Percentiles rank a stretch among this genome's conserved stretches.
These are phyloP conservation scores for Dendrothele bispora DNA, from an alignment of 768 basidiomycete species.

Conservation along the genomic window DNA sequence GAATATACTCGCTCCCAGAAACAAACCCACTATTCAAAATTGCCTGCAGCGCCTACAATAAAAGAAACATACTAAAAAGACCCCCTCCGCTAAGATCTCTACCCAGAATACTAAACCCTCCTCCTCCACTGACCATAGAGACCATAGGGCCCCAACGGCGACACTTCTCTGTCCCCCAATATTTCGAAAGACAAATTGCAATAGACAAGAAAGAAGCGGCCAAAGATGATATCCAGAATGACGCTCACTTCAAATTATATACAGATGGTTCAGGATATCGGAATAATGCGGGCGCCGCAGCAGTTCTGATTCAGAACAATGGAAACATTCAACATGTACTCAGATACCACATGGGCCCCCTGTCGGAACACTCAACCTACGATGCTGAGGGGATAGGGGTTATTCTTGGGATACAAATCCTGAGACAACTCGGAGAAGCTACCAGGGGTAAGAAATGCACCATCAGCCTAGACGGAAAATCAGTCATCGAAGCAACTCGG, in stretches of 20 bases:
- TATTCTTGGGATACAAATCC: not conserved
- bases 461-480: not conserved
- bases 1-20: conserved; percentile 10
- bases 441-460: not conserved
- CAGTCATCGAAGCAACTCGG: not conserved
- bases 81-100: conserved; percentile 14
- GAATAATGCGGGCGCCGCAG: conserved; percentile 3
- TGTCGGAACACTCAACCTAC: not conserved
- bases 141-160: not conserved
- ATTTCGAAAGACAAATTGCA: too few relatives aligned
- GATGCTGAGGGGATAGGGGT: not conserved
- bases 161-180: too few relatives aligned
- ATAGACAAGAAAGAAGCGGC: not conserved
- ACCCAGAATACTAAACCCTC: not conserved
- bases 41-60: not conserved
- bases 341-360: not conserved
- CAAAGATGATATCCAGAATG: not conserved
- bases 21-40: conserved; percentile 2
- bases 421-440: not conserved
- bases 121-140: not conserved
- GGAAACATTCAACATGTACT: not conserved
- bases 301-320: not conserved
- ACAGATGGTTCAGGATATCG: conserved; percentile 13
- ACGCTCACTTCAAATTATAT: conserved; percentile 1
- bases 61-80: not conserved